Evolutionary conservation across 1,284 basidiomycete genomes (phyloP).

Genomic region (Trichosporon coremiiforme): DNA sequence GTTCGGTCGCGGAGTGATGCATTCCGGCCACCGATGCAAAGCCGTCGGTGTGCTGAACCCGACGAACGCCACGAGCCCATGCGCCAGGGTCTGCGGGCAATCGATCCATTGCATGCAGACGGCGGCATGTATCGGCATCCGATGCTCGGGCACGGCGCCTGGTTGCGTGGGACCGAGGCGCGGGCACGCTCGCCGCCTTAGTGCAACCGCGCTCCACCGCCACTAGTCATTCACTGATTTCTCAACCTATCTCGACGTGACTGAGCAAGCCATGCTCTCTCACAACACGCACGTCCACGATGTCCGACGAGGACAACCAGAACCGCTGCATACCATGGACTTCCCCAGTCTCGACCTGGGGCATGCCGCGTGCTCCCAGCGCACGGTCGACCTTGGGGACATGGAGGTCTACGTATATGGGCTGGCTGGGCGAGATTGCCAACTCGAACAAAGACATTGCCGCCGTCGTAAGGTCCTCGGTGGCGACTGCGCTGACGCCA

Average conservation of each 20-base stretch:
- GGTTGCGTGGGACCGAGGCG: conserved; percentile 21
- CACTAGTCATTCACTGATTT: neutral
- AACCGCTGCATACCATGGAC: conserved; percentile 19
- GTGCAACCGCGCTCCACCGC: conserved; percentile 8
- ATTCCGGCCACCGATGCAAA: too few species aligned
- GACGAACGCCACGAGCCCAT: neutral
- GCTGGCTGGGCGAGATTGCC: conserved; percentile 19
- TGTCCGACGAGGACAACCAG: conserved; percentile 16
- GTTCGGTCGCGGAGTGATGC: neutral
- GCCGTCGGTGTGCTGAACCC: neutral
- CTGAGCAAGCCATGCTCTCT: neutral
- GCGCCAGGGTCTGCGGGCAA: neutral
- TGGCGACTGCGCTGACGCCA: conserved; percentile 12
- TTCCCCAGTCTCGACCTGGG: conserved; percentile 21
- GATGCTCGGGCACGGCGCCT: neutral
- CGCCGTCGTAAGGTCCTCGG: conserved; percentile 35
- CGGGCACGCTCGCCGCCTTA: conserved; percentile 11
- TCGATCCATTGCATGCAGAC: neutral
- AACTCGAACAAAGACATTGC: conserved; percentile 35
- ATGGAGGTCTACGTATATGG: conserved; percentile 23
- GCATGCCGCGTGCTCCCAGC: neutral
- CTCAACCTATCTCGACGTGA: neutral
- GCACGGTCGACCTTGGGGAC: conserved; percentile 14
- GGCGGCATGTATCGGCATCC: neutral
- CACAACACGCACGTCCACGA: neutral